Percentiles rank a stretch among this genome's conserved stretches.
phyloP scores from a whole-genome alignment of 2,329 filamentous ascomycete genomes.

The Talaromyces islandicus region DNA sequence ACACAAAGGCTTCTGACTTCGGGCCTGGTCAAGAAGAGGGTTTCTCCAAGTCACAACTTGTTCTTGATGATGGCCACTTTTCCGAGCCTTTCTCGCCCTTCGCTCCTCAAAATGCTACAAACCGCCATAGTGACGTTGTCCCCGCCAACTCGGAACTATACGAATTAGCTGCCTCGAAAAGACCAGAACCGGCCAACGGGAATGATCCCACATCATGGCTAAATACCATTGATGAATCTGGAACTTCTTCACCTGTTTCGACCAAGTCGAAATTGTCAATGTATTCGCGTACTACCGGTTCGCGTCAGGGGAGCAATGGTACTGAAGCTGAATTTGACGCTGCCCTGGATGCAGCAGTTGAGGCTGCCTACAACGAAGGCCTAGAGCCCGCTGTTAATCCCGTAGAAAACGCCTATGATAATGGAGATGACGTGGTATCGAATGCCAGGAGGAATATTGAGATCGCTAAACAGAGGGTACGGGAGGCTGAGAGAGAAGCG shows the following conservation, averaged over 20 bases:
- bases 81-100: constrained; percentile 55
- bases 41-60: not conserved
- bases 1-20: not conserved
- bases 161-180: not conserved
- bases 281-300: constrained; percentile 52
- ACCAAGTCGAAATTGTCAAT: constrained; percentile 72
- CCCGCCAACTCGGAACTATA: not conserved
- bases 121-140: not conserved
- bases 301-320: constrained; percentile 58
- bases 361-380: constrained; percentile 90
- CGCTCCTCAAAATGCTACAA: constrained; percentile 38
- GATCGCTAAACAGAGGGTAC: constrained; percentile 67
- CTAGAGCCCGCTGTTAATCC: constrained; percentile 59
- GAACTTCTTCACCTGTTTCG: constrained; percentile 71
- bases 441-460: constrained; percentile 63
- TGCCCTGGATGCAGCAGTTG: constrained; percentile 88
- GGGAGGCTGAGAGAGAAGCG: constrained; percentile 66
- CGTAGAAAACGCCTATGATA: constrained; percentile 21
- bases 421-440: constrained; percentile 23
- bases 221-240: constrained; percentile 90
- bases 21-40: not conserved
- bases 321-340: constrained; percentile 91
- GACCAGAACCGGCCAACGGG: constrained; percentile 51
- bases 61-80: not conserved
- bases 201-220: constrained; percentile 85